Evolutionary conservation across 306 rosid genomes (phyloP).

Genomic region (Castanea mollissima): DNA sequence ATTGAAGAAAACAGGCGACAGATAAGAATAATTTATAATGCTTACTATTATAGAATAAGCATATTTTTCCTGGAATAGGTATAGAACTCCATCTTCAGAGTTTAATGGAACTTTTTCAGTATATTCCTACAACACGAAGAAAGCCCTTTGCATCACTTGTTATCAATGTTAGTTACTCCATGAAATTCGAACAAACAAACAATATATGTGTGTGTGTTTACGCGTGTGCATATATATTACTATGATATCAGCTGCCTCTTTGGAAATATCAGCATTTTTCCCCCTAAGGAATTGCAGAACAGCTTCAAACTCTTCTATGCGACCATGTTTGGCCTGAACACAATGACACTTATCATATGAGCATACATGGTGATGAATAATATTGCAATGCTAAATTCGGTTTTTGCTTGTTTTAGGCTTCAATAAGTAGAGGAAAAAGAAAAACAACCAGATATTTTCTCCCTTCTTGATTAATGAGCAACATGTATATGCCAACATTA

Average conservation of each 20-base stretch:
- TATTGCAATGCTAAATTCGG: background rate
- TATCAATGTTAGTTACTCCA: background rate
- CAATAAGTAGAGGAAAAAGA: background rate
- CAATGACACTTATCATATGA: background rate
- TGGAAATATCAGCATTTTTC: background rate
- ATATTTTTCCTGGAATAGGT: background rate
- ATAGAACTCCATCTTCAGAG: background rate
- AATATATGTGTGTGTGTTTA: too few species aligned
- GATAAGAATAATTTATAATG: too few species aligned
- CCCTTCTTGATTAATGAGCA: too few species aligned
- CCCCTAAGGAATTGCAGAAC: background rate
- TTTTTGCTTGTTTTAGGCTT: background rate
- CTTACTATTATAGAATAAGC: background rate
- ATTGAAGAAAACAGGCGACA: background rate
- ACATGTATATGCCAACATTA: background rate
- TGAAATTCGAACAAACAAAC: background rate
- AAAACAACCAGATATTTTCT: background rate
- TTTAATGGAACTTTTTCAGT: background rate
- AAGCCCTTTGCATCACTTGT: background rate
- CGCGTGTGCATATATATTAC: background rate
- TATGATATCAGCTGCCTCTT: background rate
- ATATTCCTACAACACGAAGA: background rate
- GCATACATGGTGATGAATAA: background rate
- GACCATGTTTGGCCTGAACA: background rate
- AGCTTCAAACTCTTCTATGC: background rate